These are phyloP conservation scores for Syzygium oleosum DNA, from an alignment of 345 rosid genomes.

Conservation along the genomic window DNA sequence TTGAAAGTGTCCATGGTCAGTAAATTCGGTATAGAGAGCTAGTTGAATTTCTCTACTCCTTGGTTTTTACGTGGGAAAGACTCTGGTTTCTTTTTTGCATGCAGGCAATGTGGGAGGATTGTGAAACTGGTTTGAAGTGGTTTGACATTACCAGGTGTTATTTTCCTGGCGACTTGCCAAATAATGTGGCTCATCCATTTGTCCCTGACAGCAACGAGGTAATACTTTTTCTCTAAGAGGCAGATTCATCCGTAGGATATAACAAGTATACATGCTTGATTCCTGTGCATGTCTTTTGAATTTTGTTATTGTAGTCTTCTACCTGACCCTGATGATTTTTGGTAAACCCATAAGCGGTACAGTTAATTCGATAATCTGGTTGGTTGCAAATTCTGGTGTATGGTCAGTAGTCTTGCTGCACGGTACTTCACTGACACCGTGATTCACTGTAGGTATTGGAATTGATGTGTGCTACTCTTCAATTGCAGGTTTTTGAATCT, in stretches of 20 bases:
- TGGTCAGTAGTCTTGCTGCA: neutral
- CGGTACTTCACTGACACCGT: neutral
- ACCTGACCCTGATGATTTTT: neutral
- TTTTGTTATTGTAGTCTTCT: neutral
- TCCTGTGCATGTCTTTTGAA: neutral
- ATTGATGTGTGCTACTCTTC: neutral
- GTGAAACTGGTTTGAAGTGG: conserved; percentile 45
- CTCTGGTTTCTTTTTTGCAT: neutral
- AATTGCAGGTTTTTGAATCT: conserved; percentile 54
- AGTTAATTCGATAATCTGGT: neutral
- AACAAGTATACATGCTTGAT: neutral
- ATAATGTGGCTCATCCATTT: conserved; percentile 47
- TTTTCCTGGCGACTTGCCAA: conserved; percentile 62
- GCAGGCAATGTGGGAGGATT: conserved; percentile 75
- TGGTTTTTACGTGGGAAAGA: neutral
- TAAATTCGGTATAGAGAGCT: neutral
- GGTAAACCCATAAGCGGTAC: neutral
- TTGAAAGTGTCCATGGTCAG: neutral
- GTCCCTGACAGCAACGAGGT: conserved; percentile 56
- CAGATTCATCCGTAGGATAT: neutral
- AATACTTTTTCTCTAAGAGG: neutral
- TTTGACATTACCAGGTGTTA: conserved; percentile 44
- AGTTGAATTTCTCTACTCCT: neutral
- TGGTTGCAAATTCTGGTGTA: neutral
- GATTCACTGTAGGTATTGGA: neutral